Evolutionary conservation across 345 rosid species (phyloP), one percentile per base, ranked within the genome.

Genomic region (Sapria himalayana): DNA sequence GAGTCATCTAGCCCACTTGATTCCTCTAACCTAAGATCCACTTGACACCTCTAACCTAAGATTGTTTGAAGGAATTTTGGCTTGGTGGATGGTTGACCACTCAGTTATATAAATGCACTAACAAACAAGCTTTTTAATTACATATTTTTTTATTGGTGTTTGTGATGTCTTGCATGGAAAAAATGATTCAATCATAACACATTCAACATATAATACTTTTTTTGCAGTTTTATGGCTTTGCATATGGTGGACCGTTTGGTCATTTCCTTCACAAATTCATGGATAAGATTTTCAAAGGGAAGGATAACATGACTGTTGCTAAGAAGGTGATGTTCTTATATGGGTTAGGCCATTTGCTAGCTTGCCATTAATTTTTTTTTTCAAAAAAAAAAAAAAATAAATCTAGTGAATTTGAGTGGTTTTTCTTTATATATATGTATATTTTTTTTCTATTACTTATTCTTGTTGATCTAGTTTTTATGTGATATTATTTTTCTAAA

Each of bases 161-260:
- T n/a, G n/a, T n/a, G n/a, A n/a, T n/a, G n/a, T n/a, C n/a, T n/a
- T n/a, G n/a, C n/a, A n/a, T n/a, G n/a, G n/a, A n/a, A n/a, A n/a
- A n/a, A n/a, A n/a, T n/a, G n/a, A n/a, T n/a, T n/a, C n/a, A n/a
- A n/a, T n/a, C n/a, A n/a, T n/a, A n/a, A n/a, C n/a, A n/a, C n/a
- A n/a, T n/a, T n/a, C n/a, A n/a, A n/a, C n/a, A n/a, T n/a, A n/a
- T n/a, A n/a, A n/a, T n/a, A n/a, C n/a, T n/a, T 49, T 29, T 17
- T 18, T 15, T 65, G 63, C 49, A 84, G 94, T 64, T 81, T 33
- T 81, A 75, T 66, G 94, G 94, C n/a, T 73, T 75, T 47, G 78
- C 75, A 39, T 81, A 81, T 59, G 76, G 63, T 24, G 97, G 92
- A 38, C 94, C 97, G 13, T 86, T 81, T 58, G 94, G 81, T 13